Base-by-base conservation (phyloP, 2,329 filamentous ascomycete species). In the Beauveria caledonica region DNA sequence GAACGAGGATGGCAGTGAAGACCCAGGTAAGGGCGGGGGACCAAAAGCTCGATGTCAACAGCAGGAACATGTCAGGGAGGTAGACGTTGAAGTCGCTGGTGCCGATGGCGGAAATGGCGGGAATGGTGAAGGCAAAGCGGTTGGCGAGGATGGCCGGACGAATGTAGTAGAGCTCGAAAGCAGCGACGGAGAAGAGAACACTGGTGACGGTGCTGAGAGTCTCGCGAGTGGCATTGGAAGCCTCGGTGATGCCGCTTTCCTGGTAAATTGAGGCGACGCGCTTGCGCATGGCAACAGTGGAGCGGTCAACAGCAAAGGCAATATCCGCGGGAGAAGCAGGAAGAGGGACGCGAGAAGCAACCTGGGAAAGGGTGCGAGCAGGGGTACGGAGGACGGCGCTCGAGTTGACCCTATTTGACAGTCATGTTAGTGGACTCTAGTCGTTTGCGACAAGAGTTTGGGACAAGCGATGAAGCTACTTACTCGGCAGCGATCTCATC, bases 11-110 rank as follows among this genome's bases (percentile, higher is more conserved):
- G 70, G 84, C 88, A 10, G 91, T 94, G 40, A 86, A 71, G 5
- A 84, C 72, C 92, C 92, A 97, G 21, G 92, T 80, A 8, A 86
- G 79, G 60, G 89, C 84, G 0, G 92, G 88, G 0, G 84, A 86
- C 93, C 93, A 97, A 80, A 96, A 97, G 27, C 82, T 82, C 44
- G 81, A 77, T 1, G 88, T 89, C 42, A 96, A 74, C 9, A 97
- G 77, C 33, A 87, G 74, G 73, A 94, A 95, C 66, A 96, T 78
- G 72, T 97, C 90, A 0, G 92, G 91, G 21, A 94, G 74, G 67
- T 84, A 81, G 63, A 96, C 78, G 3, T 84, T 77, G 64, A 84
- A 79, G 63, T 84, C 81, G 7, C 78, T 75, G 15, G 82, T 83
- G 60, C 80, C 78, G 23, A 90, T 72, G 21, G 78, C 71, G 13